Conservation (phyloP, 2,329 filamentous ascomycete species). For the Chalaropsis thielavioides region DNA sequence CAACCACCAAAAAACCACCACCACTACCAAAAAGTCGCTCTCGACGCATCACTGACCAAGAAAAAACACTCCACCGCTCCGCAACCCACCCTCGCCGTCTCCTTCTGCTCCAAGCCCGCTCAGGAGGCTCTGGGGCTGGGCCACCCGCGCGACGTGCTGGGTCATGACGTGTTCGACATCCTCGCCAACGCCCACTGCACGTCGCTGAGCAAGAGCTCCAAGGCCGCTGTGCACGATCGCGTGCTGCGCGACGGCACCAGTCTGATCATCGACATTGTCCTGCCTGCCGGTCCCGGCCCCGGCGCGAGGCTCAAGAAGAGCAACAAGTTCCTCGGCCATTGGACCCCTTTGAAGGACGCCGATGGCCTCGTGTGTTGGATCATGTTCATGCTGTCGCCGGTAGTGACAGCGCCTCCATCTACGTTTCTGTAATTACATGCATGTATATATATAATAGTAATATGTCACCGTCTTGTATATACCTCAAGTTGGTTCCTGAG, state of each 20-base stretch:
- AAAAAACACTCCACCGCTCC: slow-evolving; percentile 16
- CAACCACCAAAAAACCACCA: slow-evolving; percentile 18
- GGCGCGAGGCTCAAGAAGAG: neutral
- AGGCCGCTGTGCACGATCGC: neutral
- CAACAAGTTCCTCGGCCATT: slow-evolving; percentile 10
- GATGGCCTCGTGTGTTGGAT: neutral
- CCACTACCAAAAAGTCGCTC: slow-evolving; percentile 8
- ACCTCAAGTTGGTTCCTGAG: no score
- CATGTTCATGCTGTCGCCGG: slow-evolving; percentile 1
- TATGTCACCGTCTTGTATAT: no score
- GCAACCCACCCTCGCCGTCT: slow-evolving; percentile 27
- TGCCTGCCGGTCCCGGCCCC: neutral
- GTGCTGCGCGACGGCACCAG: slow-evolving; percentile 5
- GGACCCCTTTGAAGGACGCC: slow-evolving; percentile 16
- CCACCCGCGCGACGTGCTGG: slow-evolving; percentile 25
- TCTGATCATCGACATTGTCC: slow-evolving; percentile 3
- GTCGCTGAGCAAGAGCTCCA: slow-evolving; percentile 1
- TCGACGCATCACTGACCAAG: slow-evolving; percentile 19
- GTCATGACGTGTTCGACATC: slow-evolving; percentile 9
- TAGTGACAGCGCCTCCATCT: neutral
- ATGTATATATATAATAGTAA: neutral
- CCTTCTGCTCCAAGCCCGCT: slow-evolving; percentile 34
- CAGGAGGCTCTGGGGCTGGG: slow-evolving; percentile 34
- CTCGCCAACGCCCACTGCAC: neutral
- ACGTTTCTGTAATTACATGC: neutral